Percentiles rank a stretch among this genome's conserved stretches.
phyloP scores from a whole-genome alignment of 2,329 filamentous ascomycete species.

The Whalleya microplaca region DNA sequence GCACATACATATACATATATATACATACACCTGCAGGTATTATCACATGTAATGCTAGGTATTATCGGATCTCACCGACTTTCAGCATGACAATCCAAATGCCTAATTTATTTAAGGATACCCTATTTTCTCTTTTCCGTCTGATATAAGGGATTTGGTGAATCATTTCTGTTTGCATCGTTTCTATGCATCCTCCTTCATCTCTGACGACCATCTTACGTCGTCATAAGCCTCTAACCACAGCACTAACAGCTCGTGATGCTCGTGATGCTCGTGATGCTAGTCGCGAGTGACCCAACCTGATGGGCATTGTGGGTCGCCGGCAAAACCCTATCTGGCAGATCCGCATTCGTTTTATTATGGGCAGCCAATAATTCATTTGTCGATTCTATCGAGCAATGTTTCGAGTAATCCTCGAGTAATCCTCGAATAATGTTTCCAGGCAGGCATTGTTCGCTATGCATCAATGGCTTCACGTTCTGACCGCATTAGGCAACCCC shows the following conservation, averaged over 20 bases:
- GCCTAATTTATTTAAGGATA: background rate
- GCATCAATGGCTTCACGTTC: conserved; percentile 31
- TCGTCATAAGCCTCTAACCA: background rate
- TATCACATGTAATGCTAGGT: background rate
- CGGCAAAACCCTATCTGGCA: conserved; percentile 1
- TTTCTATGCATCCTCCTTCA: background rate
- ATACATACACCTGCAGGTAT: background rate
- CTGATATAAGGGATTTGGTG: background rate
- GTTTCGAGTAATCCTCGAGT: conserved; percentile 36
- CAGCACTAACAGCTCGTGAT: background rate
- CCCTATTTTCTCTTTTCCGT: background rate
- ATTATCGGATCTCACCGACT: conserved; percentile 21
- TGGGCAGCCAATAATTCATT: background rate
- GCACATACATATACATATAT: background rate
- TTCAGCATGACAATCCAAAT: background rate
- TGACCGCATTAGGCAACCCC: conserved; percentile 22
- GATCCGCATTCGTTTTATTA: background rate
- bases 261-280: conserved; percentile 15
- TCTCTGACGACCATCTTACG: background rate
- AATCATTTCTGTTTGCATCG: background rate
- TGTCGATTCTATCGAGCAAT: conserved; percentile 30
- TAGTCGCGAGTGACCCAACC: conserved; percentile 13
- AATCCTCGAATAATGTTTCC: conserved; percentile 27
- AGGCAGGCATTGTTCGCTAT: background rate
- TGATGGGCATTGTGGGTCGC: conserved; percentile 12